Percentiles rank a stretch among this genome's conserved stretches.
These are phyloP conservation scores for Trypanosoma grayi DNA, from an alignment of 208 protist genomes.

Conservation along the genomic window DNA sequence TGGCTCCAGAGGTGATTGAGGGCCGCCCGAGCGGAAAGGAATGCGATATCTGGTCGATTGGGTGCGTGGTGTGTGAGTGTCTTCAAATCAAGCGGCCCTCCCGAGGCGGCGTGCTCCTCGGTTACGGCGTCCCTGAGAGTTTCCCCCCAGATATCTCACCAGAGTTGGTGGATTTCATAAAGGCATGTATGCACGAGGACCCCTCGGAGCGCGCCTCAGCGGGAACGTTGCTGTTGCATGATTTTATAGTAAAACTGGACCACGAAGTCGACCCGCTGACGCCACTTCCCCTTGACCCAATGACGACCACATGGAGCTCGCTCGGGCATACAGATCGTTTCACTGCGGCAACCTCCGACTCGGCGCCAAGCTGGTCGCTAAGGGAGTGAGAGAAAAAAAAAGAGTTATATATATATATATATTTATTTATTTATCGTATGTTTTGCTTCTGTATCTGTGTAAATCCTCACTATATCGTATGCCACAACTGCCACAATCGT, in stretches of 20 bases:
- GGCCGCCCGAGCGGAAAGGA: slow-evolving; percentile 50
- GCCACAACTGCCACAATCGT: too few relatives aligned
- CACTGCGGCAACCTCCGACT: slow-evolving; percentile 25
- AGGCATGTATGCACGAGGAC: slow-evolving; percentile 51
- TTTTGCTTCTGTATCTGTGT: background rate
- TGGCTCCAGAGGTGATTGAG: slow-evolving; percentile 34
- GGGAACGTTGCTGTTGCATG: slow-evolving; percentile 54
- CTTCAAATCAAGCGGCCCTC: slow-evolving; percentile 37
- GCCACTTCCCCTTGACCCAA: slow-evolving; percentile 32
- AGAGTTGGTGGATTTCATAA: slow-evolving; percentile 55
- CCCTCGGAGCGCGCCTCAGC: slow-evolving; percentile 51
- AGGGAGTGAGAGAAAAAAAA: background rate
- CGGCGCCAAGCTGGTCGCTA: slow-evolving; percentile 47
- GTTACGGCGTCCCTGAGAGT: slow-evolving; percentile 43
- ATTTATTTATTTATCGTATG: background rate
- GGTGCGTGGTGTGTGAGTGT: slow-evolving; percentile 55
- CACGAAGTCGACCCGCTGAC: slow-evolving; percentile 50
- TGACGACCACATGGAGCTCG: slow-evolving; percentile 16
- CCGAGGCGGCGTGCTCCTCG: slow-evolving; percentile 35
- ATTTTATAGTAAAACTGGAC: slow-evolving; percentile 67
- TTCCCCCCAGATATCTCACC: slow-evolving; percentile 44
- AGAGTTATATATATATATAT: background rate
- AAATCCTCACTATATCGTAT: too few relatives aligned
- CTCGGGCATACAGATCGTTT: slow-evolving; percentile 1
- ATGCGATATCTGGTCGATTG: slow-evolving; percentile 73